These are phyloP conservation scores for Argentina anserina DNA, from an alignment of 306 rosid species.

Conservation along the genomic window DNA sequence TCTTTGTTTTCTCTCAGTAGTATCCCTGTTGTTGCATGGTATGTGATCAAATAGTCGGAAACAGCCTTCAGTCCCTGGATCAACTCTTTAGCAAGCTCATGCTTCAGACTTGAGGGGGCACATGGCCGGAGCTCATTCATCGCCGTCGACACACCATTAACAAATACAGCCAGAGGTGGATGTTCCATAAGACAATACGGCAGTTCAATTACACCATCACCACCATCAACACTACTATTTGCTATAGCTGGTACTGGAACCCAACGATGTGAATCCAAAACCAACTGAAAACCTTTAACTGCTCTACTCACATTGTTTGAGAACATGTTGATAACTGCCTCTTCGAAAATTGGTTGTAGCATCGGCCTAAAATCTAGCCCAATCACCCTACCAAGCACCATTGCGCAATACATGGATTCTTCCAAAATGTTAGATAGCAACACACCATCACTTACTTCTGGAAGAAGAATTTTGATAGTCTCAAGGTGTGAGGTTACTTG, in stretches of 20 bases:
- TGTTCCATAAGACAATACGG: conserved; percentile 92
- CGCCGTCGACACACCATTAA: conserved; percentile 90
- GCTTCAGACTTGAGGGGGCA: conserved; percentile 78
- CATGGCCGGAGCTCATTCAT: conserved; percentile 96
- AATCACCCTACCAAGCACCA: conserved; percentile 97
- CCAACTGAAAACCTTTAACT: conserved; percentile 90
- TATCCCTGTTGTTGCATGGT: conserved; percentile 58
- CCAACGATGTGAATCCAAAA: conserved; percentile 99
- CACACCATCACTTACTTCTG: conserved; percentile 84
- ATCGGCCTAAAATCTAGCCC: conserved; percentile 92
- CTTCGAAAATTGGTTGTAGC: conserved; percentile 90
- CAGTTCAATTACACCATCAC: conserved; percentile 68
- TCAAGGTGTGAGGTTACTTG: conserved; percentile 77
- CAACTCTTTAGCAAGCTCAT: conserved; percentile 71
- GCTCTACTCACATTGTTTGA: conserved; percentile 83
- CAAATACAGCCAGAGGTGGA: conserved; percentile 97
- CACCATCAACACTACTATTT: conserved; percentile 4
- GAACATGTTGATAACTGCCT: conserved; percentile 83
- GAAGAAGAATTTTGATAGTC: conserved; percentile 75
- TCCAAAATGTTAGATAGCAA: conserved; percentile 87
- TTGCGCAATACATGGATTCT: conserved; percentile 97
- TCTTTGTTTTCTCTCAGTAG: conserved; percentile 55
- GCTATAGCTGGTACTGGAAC: conserved; percentile 76
- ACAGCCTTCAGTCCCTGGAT: conserved; percentile 71
- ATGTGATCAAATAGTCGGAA: conserved; percentile 71